These are phyloP conservation scores for Morella rubra DNA, from an alignment of 306 rosid species.

Conservation along the genomic window DNA sequence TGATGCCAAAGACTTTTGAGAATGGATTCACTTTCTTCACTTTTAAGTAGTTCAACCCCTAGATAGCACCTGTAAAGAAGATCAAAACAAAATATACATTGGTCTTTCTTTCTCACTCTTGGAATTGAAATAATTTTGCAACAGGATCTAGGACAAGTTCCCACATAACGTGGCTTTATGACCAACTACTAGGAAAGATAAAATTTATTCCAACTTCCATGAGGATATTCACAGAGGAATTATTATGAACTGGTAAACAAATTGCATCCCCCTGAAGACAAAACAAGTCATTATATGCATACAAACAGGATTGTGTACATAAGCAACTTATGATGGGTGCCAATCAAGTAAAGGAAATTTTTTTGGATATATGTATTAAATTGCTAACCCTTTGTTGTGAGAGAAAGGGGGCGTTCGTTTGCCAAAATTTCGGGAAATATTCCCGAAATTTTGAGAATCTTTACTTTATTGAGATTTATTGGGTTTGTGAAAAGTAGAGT, in stretches of 20 bases:
- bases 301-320: too few species aligned
- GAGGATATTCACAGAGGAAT: background rate
- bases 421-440: too few species aligned
- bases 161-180: background rate
- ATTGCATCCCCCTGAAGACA: background rate
- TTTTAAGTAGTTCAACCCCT: constrained; percentile 80
- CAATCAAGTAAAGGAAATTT: too few species aligned
- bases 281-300: background rate
- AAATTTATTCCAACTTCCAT: background rate
- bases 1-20: constrained; percentile 96
- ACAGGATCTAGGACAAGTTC: background rate
- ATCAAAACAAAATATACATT: background rate
- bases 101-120: background rate
- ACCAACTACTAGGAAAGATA: background rate
- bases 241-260: background rate
- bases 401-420: too few species aligned
- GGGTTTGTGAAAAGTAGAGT: too few species aligned
- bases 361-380: background rate
- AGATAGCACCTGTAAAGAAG: constrained; percentile 72
- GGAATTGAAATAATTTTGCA: background rate
- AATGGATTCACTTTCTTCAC: constrained; percentile 73
- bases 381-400: background rate
- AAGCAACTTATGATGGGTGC: too few species aligned
- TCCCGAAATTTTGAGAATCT: too few species aligned
- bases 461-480: too few species aligned